Conservation (phyloP, 2,329 filamentous ascomycete species). For the Paramyrothecium roridum region DNA sequence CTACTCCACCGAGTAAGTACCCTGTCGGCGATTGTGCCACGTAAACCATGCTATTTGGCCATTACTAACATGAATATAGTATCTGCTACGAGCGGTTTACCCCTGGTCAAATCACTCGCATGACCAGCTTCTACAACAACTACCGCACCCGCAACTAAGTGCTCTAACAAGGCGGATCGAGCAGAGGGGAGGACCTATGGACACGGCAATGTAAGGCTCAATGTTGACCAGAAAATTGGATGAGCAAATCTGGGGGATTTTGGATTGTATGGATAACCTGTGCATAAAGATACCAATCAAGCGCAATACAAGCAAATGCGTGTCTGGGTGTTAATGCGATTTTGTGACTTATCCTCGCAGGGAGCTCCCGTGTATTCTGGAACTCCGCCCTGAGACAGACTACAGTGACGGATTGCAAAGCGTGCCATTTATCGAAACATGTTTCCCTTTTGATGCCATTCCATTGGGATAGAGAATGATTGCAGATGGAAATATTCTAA, state of each 20-base stretch:
- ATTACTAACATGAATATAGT: slow-evolving; percentile 22
- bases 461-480: too few relatives aligned
- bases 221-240: not conserved
- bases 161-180: slow-evolving; percentile 32
- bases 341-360: too few relatives aligned
- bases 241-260: not conserved
- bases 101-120: slow-evolving; percentile 35
- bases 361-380: too few relatives aligned
- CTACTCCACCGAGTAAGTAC: slow-evolving; percentile 38
- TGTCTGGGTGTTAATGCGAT: too few relatives aligned
- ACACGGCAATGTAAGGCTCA: not conserved
- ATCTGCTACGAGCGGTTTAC: slow-evolving; percentile 44
- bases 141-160: slow-evolving; percentile 11
- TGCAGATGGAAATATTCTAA: too few relatives aligned
- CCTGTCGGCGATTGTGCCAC: not conserved
- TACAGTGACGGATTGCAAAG: too few relatives aligned
- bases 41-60: not conserved
- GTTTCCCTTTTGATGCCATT: too few relatives aligned
- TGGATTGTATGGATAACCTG: not conserved
- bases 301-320: too few relatives aligned
- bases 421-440: too few relatives aligned
- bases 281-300: not conserved
- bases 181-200: too few relatives aligned
- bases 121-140: slow-evolving; percentile 32
- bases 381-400: too few relatives aligned